Conservation (phyloP, 176 grass and related monocot species). For the Alopecurus myosuroides region DNA sequence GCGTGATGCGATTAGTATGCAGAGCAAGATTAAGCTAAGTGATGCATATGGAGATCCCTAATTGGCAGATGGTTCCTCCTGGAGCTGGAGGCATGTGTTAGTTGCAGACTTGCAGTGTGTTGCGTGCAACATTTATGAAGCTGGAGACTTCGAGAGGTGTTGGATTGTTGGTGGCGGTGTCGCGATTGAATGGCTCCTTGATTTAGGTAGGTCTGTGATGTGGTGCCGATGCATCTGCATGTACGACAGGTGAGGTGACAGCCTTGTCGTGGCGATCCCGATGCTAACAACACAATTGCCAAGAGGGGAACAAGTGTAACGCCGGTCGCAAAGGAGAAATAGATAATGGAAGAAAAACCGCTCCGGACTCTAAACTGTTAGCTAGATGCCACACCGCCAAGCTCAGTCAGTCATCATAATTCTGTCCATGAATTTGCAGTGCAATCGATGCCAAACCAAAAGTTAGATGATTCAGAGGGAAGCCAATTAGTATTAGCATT, state of each 20-base stretch:
- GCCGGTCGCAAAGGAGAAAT: not conserved
- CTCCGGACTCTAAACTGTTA: not conserved
- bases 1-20: not conserved
- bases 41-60: not conserved
- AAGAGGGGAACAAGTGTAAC: not conserved
- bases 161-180: not conserved
- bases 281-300: not conserved
- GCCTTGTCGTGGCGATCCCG: not conserved
- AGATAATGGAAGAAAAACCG: not conserved
- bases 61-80: not conserved
- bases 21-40: not conserved
- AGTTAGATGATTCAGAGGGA: not conserved
- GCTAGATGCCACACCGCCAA: not conserved
- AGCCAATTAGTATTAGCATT: not conserved
- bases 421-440: not conserved
- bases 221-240: not conserved
- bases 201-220: slow-evolving; percentile 41
- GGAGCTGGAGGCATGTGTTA: not conserved
- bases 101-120: slow-evolving; percentile 5
- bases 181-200: slow-evolving; percentile 28
- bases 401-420: not conserved
- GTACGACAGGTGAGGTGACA: not conserved
- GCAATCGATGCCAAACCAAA: not conserved
- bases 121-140: slow-evolving; percentile 8
- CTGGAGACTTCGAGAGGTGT: slow-evolving; percentile 11